These are phyloP conservation scores for Sporothrix dimorphospora DNA, from an alignment of 2,329 filamentous ascomycete species.

Conservation along the genomic window DNA sequence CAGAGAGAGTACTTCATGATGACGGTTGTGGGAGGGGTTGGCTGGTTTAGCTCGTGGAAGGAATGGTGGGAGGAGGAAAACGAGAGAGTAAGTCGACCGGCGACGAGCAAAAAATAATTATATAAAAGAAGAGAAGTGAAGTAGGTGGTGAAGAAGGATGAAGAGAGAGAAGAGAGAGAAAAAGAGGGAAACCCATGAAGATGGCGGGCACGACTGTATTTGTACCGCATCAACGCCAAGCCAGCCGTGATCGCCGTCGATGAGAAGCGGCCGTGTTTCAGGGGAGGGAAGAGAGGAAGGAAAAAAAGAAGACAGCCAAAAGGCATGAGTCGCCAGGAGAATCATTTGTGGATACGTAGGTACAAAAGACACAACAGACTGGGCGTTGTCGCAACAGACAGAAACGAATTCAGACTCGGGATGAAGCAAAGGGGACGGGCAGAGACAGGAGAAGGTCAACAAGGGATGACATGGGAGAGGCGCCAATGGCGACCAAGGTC, in stretches of 20 bases:
- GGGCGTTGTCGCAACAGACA: background rate
- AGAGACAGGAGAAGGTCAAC: background rate
- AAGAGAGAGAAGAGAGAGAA: conserved; percentile 29
- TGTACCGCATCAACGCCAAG: conserved; percentile 32
- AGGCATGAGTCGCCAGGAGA: conserved; percentile 6
- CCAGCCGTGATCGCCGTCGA: conserved; percentile 27
- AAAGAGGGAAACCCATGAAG: conserved; percentile 30
- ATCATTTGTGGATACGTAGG: background rate
- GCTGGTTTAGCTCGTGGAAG: conserved; percentile 19
- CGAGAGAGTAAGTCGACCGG: conserved; percentile 53
- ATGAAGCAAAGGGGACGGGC: conserved; percentile 14
- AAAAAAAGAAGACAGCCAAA: background rate
- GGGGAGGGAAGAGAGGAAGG: background rate
- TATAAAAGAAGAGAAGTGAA: conserved; percentile 32
- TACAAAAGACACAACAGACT: background rate
- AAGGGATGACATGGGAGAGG: background rate
- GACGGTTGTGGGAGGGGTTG: conserved; percentile 36
- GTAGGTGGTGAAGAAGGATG: conserved; percentile 26
- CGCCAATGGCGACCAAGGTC: background rate
- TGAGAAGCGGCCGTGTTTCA: conserved; percentile 31
- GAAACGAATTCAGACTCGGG: conserved; percentile 1
- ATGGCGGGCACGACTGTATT: conserved; percentile 24
- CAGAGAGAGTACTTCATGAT: conserved; percentile 59
- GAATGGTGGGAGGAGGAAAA: conserved; percentile 32
- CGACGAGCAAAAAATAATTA: conserved; percentile 48